Evolutionary conservation across 352 stramenopile species (phyloP).

Genomic region (Sclerospora graminicola): DNA sequence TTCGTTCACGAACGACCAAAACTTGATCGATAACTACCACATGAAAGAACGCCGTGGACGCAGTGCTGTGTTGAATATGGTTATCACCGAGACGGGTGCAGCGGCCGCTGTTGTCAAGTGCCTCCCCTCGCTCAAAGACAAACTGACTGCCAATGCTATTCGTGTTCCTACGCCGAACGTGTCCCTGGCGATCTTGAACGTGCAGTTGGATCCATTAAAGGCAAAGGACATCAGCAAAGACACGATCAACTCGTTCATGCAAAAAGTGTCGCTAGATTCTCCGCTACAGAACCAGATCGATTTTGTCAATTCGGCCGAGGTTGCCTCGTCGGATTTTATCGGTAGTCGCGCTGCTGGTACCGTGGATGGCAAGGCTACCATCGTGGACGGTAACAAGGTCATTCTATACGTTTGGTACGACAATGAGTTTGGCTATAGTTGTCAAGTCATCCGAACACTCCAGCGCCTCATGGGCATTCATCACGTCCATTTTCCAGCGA

Average conservation of each 20-base stretch:
- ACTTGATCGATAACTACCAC: slow-evolving; percentile 86
- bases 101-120: slow-evolving; percentile 80
- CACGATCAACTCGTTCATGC: slow-evolving; percentile 71
- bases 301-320: slow-evolving; percentile 78
- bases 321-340: slow-evolving; percentile 79
- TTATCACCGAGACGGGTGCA: slow-evolving; percentile 82
- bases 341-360: slow-evolving; percentile 61
- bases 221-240: slow-evolving; percentile 47
- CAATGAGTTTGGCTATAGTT: slow-evolving; percentile 87
- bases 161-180: slow-evolving; percentile 97
- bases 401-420: slow-evolving; percentile 88
- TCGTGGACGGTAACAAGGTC: slow-evolving; percentile 76
- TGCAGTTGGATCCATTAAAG: slow-evolving; percentile 81
- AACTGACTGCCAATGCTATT: slow-evolving; percentile 98
- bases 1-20: slow-evolving; percentile 88
- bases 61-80: slow-evolving; percentile 84
- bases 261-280: slow-evolving; percentile 72
- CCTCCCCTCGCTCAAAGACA: slow-evolving; percentile 91
- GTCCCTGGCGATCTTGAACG: slow-evolving; percentile 95
- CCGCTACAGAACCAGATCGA: slow-evolving; percentile 84
- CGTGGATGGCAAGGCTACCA: slow-evolving; percentile 78
- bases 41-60: slow-evolving; percentile 79
- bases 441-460: slow-evolving; percentile 74
- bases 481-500: slow-evolving; percentile 60
- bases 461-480: slow-evolving; percentile 74